Base-by-base conservation (phyloP, 116 monocot species). In the Papilionanthe hybrid region DNA sequence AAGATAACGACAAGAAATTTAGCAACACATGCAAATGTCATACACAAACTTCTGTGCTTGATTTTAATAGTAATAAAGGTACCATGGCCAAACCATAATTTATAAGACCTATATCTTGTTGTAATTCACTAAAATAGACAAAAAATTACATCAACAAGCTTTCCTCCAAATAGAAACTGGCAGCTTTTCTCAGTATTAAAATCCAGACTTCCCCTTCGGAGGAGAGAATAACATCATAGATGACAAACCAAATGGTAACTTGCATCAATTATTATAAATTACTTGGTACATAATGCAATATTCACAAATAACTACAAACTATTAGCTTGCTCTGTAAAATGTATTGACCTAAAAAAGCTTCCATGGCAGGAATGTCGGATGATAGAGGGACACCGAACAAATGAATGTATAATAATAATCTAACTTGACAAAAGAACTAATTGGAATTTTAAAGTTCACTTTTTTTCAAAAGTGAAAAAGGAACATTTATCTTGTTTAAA, bases 211-310 rank as follows among this genome's bases (percentile, higher is more conserved):
- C 60, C 37, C 60, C 60, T 25, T 56, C 20, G 56, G 20, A 56
- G 60, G 9, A 8, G 25, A 25, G 7, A 23, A 23, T 1, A 60
- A 20, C 7, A 60, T 2, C 53, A 53, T 17, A 15, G 53, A 17
- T 17, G 15, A 53, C 53, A 53, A 15, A 4, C 15, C 5, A 5
- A 60, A 60, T 23, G 23, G 22, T 22, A 60, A 60, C 23, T 60
- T 60, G 32, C 69, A 30, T 69, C 29, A 68, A 30, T 13, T 69
- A 65, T 69, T 69, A 69, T 30, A 69, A 37, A 30, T 69, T 69
- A 17, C n/a, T 5, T 60, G 8, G 9, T 17, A 23, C 5, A 60
- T 60, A 23, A 9, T 22, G 23, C 23, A 60, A 18, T 18, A 17
- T 53, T 53, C 53, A 17, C 4, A 53, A 4, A 4, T 53, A 15